These are phyloP conservation scores for Eucalyptus leucophloia DNA, from an alignment of 345 rosid genomes.

Conservation along the genomic window DNA sequence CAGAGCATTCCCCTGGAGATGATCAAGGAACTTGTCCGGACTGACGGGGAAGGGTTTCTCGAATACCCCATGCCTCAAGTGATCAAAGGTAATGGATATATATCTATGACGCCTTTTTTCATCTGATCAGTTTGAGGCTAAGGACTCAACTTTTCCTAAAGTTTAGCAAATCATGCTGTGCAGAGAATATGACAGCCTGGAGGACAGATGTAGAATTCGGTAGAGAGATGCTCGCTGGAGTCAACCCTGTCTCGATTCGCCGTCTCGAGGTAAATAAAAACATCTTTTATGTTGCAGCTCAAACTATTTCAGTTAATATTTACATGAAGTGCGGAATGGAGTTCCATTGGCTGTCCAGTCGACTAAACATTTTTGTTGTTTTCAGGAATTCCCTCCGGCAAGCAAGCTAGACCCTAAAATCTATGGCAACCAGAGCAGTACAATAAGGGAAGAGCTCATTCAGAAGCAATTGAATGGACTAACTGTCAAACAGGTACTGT, in stretches of 20 bases:
- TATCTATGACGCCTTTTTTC: neutral
- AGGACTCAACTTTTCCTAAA: neutral
- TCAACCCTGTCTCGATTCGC: neutral
- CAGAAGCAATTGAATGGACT: slow-evolving; percentile 61
- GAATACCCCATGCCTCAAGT: slow-evolving; percentile 6
- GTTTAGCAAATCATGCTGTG: neutral
- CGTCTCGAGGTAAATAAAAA: neutral
- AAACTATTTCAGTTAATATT: neutral
- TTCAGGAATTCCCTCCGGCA: slow-evolving; percentile 50
- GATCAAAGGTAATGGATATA: slow-evolving; percentile 6
- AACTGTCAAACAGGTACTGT: slow-evolving; percentile 25
- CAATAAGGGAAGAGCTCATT: neutral
- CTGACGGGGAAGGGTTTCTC: slow-evolving; percentile 8
- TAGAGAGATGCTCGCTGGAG: slow-evolving; percentile 3
- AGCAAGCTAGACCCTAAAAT: neutral
- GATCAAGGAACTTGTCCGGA: slow-evolving; percentile 15
- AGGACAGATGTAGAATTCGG: slow-evolving; percentile 4
- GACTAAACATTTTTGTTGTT: neutral
- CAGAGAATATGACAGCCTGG: slow-evolving; percentile 2
- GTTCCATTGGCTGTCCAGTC: neutral
- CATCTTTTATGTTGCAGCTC: neutral
- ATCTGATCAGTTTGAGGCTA: neutral
- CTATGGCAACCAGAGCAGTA: neutral
- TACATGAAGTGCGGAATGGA: neutral
- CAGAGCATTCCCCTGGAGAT: neutral